These are phyloP conservation scores for Pleurotus citrinopileatus DNA, from an alignment of 768 basidiomycete species.

Conservation along the genomic window DNA sequence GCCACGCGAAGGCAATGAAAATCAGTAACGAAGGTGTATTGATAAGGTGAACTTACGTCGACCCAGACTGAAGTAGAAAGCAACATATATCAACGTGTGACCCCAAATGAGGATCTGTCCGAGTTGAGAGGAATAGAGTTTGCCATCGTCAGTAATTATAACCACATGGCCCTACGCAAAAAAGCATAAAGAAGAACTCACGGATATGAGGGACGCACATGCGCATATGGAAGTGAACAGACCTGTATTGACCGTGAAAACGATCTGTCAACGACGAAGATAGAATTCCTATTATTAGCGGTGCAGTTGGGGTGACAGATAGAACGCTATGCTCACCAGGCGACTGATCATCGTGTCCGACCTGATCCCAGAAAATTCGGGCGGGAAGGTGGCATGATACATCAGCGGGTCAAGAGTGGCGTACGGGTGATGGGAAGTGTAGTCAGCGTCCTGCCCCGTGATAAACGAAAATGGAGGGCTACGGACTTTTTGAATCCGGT, in stretches of 20 bases:
- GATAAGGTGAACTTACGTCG: conserved; percentile 6
- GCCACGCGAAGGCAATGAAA: background rate
- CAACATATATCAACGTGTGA: conserved; percentile 24
- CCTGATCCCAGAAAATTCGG: conserved; percentile 18
- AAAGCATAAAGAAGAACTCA: background rate
- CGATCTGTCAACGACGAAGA: conserved; percentile 4
- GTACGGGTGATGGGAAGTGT: background rate
- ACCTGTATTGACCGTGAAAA: conserved; percentile 13
- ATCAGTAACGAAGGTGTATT: background rate
- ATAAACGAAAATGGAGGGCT: conserved; percentile 15
- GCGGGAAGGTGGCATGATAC: background rate
- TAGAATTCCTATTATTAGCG: conserved; percentile 41
- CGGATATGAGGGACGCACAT: background rate
- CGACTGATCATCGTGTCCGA: conserved; percentile 45
- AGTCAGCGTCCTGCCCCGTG: background rate
- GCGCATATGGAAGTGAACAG: conserved; percentile 9
- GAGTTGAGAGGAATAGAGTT: background rate
- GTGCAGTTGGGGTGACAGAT: conserved; percentile 39
- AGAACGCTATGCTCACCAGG: conserved; percentile 17
- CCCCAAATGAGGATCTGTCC: conserved; percentile 22
- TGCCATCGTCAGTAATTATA: background rate
- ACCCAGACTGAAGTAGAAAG: conserved; percentile 16
- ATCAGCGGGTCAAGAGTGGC: background rate
- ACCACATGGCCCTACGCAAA: background rate
- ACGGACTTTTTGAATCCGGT: conserved; percentile 13